These are phyloP conservation scores for Colletotrichum theobromicola DNA, from an alignment of 2,329 filamentous ascomycete genomes.

Conservation along the genomic window DNA sequence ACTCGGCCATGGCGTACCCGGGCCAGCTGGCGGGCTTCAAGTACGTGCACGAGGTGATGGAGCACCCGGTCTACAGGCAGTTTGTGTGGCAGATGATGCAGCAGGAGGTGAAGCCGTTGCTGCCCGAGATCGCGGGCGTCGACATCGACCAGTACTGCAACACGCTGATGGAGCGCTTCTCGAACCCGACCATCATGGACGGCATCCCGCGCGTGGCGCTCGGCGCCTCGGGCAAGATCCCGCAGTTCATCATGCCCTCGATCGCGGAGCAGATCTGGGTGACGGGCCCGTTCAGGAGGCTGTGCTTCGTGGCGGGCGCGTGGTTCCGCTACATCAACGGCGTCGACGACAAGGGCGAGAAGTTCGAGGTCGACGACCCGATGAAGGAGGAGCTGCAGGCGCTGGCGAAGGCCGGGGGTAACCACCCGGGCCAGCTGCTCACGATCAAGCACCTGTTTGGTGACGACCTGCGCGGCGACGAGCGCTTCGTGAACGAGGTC, in stretches of 20 bases:
- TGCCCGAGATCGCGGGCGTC: conserved; percentile 55
- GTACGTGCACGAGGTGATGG: conserved; percentile 60
- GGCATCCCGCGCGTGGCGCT: conserved; percentile 57
- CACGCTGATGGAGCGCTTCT: conserved; percentile 59
- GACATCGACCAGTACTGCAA: conserved; percentile 57
- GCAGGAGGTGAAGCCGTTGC: conserved; percentile 56
- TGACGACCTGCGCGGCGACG: conserved; percentile 53
- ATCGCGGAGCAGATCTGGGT: conserved; percentile 52
- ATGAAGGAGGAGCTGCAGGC: conserved; percentile 53
- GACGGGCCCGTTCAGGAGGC: conserved; percentile 47
- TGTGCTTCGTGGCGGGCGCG: conserved; percentile 51
- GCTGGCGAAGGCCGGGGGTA: conserved; percentile 47
- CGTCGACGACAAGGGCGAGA: conserved; percentile 51
- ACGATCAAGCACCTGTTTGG: conserved; percentile 53
- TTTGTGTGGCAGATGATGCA: conserved; percentile 62
- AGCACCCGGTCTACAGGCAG: conserved; percentile 49
- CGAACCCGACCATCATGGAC: conserved; percentile 62
- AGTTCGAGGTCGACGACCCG: conserved; percentile 49
- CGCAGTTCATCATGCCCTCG: conserved; percentile 55
- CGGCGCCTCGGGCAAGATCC: conserved; percentile 59
- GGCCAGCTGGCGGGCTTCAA: conserved; percentile 57
- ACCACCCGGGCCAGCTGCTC: conserved; percentile 45
- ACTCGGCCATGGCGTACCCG: conserved; percentile 57
- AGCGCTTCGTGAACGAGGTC: conserved; percentile 52
- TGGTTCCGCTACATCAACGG: conserved; percentile 59